Conservation (phyloP, 1,284 basidiomycete species). For the Lignosus rhinocerotis region DNA sequence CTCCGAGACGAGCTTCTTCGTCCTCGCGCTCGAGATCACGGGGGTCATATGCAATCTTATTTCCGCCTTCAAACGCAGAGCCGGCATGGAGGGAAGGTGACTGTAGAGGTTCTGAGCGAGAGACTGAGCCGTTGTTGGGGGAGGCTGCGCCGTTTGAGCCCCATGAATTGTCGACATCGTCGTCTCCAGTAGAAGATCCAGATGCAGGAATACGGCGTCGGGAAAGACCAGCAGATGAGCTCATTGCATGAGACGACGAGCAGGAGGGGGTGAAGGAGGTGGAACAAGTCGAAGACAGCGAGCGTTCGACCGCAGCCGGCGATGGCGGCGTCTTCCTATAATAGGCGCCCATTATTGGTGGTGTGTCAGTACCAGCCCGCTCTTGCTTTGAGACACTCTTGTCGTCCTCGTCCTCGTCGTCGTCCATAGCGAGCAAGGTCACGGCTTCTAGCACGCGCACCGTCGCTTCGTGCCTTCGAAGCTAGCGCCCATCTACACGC, state of each 20-base stretch:
- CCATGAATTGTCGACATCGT: conserved; percentile 35
- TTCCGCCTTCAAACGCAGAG: conserved; percentile 80
- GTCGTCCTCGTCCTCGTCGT: conserved; percentile 5
- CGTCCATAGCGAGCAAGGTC: conserved; percentile 7
- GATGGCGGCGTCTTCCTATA: not conserved
- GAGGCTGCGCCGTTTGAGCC: conserved; percentile 32
- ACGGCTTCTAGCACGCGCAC: not conserved
- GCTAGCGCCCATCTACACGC: not conserved
- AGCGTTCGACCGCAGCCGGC: conserved; percentile 2
- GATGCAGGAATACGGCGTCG: conserved; percentile 50
- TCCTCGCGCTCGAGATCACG: conserved; percentile 82
- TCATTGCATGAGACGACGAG: conserved; percentile 36
- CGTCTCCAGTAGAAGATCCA: conserved; percentile 34
- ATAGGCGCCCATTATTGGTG: conserved; percentile 9
- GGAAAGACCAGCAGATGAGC: conserved; percentile 48
- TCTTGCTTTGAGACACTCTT: not conserved
- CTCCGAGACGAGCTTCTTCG: conserved; percentile 67
- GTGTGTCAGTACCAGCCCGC: not conserved
- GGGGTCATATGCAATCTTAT: conserved; percentile 92
- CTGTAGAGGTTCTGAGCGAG: conserved; percentile 26
- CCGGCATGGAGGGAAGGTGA: conserved; percentile 52
- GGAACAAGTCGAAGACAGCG: conserved; percentile 5
- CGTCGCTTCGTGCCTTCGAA: not conserved
- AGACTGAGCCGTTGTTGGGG: conserved; percentile 35
- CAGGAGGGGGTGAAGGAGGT: conserved; percentile 2